Conservation (phyloP, 257 asterid genomes). For the Ocimum tenuiflorum region DNA sequence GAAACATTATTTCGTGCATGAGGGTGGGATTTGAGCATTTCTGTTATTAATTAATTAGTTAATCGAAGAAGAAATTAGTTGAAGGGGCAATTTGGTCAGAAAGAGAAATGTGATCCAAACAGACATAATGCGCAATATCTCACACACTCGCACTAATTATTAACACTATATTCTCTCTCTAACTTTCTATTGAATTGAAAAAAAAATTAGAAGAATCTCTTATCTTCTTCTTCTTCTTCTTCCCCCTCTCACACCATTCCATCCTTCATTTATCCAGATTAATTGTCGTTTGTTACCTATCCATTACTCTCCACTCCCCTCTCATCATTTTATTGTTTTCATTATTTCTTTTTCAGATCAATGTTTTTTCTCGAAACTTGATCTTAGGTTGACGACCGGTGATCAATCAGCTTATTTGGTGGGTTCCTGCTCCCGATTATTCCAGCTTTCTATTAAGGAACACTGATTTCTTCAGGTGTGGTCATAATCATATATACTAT, state of each 20-base stretch:
- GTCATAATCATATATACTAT: background rate
- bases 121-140: too few relatives aligned
- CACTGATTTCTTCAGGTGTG: constrained; percentile 16
- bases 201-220: constrained; percentile 24
- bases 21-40: too few relatives aligned
- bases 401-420: background rate
- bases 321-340: background rate
- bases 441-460: constrained; percentile 1
- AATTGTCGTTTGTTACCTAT: constrained; percentile 12
- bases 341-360: background rate
- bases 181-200: too few relatives aligned
- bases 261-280: constrained; percentile 8
- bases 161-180: too few relatives aligned
- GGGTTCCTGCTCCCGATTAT: constrained; percentile 5
- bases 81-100: too few relatives aligned
- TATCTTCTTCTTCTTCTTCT: constrained; percentile 11
- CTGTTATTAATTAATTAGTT: too few relatives aligned
- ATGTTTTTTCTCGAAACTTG: background rate
- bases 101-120: too few relatives aligned
- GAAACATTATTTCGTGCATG: too few relatives aligned
- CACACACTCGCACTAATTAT: too few relatives aligned
- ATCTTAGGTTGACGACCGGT: background rate
- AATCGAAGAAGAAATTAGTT: too few relatives aligned
- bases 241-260: constrained; percentile 20
- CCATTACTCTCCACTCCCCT: constrained; percentile 10